Conservation (phyloP, 768 basidiomycete genomes). For the Pulveroboletus sp. region DNA sequence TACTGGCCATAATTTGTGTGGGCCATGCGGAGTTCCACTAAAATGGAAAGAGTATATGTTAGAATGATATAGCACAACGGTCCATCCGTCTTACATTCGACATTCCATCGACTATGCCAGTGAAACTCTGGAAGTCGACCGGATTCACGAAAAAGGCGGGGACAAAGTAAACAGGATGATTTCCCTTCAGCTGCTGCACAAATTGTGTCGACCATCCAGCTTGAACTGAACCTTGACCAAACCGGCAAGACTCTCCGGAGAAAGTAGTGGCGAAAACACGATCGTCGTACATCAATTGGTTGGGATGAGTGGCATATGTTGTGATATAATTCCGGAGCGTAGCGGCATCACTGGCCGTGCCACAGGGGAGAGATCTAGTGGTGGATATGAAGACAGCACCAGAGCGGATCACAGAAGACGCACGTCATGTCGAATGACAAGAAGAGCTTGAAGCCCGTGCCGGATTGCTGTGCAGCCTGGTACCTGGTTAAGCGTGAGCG, state of each 20-base stretch:
- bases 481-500: constrained; percentile 38
- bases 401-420: constrained; percentile 19
- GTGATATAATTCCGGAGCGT: constrained; percentile 50
- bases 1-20: constrained; percentile 42
- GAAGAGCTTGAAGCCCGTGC: constrained; percentile 64
- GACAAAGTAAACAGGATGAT: constrained; percentile 52
- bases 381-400: not conserved
- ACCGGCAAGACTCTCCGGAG: constrained; percentile 62
- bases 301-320: constrained; percentile 50
- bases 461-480: constrained; percentile 47
- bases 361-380: constrained; percentile 51
- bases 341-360: constrained; percentile 42
- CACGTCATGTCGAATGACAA: constrained; percentile 78
- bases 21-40: constrained; percentile 86
- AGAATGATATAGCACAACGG: constrained; percentile 4
- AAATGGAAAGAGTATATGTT: constrained; percentile 3
- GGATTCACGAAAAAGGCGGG: constrained; percentile 68
- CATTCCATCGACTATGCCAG: constrained; percentile 49
- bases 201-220: constrained; percentile 59
- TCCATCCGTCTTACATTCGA: constrained; percentile 45
- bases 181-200: constrained; percentile 41
- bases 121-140: constrained; percentile 41
- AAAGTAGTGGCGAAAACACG: constrained; percentile 66
- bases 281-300: constrained; percentile 47
- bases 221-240: constrained; percentile 49